A percentile compares a stretch with the other conserved stretches of the same genome.
These are phyloP conservation scores for Beta lomatogona DNA, from an alignment of 179 eudicot species.

Conservation along the genomic window DNA sequence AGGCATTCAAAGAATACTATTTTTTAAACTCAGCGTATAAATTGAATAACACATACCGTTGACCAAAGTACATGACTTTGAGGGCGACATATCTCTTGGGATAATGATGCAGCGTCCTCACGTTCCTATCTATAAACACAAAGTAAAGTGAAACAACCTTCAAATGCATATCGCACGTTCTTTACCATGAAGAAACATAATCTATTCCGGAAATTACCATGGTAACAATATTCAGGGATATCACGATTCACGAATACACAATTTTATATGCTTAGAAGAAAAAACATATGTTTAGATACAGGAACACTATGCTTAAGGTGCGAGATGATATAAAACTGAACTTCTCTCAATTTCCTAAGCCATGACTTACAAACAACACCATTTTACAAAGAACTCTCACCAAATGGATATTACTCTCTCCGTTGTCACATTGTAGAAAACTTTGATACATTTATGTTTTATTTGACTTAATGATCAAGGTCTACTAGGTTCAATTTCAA, in stretches of 20 bases:
- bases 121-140: constrained; percentile 36
- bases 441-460: too few relatives aligned
- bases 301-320: background rate
- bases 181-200: background rate
- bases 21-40: background rate
- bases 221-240: background rate
- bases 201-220: background rate
- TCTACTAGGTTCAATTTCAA: too few relatives aligned
- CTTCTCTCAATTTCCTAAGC: background rate
- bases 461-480: too few relatives aligned
- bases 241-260: background rate
- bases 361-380: background rate
- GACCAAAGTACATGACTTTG: constrained; percentile 90
- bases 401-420: background rate
- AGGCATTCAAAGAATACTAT: background rate
- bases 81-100: constrained; percentile 75
- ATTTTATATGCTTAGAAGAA: background rate
- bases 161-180: background rate
- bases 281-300: background rate
- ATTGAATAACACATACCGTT: constrained; percentile 49
- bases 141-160: background rate
- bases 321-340: background rate
- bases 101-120: constrained; percentile 35
- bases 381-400: background rate
- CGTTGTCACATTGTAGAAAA: background rate